Base-by-base conservation (phyloP, 1,284 basidiomycete species). In the Somion occarium region DNA sequence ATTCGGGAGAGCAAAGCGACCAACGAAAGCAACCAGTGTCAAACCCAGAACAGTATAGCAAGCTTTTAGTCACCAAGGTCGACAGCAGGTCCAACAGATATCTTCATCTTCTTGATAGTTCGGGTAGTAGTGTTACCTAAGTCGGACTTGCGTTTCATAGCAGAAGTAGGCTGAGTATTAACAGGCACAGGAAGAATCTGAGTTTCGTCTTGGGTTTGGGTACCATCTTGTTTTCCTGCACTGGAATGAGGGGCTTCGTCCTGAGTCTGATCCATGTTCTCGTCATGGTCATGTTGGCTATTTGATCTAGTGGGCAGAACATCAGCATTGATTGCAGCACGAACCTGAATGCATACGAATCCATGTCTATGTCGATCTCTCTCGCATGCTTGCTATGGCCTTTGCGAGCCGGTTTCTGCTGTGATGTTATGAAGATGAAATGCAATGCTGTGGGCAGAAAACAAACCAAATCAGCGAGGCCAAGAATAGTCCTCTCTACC, bases 401-500 rank as follows among this genome's bases (percentile, higher is more conserved):
- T 56, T 56, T 59, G 30, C 57, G 57, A 38, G 59, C 53, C 54
- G 59, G 66, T 62, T 63, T 66, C 69, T 69, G 62, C 13, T 13
- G 27, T 47, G 22, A 49, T 56, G 52, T 27, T 12, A 47, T 22
- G 25, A 5, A 13, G 3, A 15, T 37, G 13, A 19, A 20, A 48
- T 4, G 15, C 18, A 22, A 23, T 9, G 4, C 9, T 19, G 7
- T 5, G 9, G 20, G 3, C 42, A 44, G 34, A 48, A 27, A 20
- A 69, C 76, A 37, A 41, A 85, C 85, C 71, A 77, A 62, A 58
- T 82, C 73, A 26, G 76, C 68, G 27, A 90, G 59, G 24, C 78
- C 80, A 30, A 89, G 65, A 50, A 88, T 62, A 37, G 70, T 73
- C 59, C 71, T 79, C 68, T 88, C 85, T 19, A 79, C 74, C 23